Base-by-base conservation (phyloP, 495 filamentous ascomycete species). In the Neurospora tetrasperma region DNA sequence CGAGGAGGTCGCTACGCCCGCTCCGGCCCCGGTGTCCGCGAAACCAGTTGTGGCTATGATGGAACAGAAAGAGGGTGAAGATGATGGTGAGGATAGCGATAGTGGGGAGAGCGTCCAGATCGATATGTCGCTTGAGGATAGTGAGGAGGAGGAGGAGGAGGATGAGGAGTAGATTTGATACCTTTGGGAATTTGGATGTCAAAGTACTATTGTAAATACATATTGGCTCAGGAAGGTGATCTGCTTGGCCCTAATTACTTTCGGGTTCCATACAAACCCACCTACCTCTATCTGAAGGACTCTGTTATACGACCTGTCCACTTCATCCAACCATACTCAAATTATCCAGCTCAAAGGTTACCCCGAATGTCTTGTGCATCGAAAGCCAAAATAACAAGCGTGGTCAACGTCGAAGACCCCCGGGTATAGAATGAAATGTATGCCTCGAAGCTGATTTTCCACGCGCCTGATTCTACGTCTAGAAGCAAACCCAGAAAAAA, bases 1-100 rank as follows among this genome's bases (percentile, higher is more conserved):
- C 89, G 62, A 88, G 91, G 88, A 88, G 89, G 6, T 75, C 82
- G 69, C 20, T 66, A 73, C 42, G 71, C n/a, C 70, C 9, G 27
- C 69, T 12, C 7, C 42, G 12, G 23, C 18, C 27, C 40, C 69
- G 7, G 10, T 16, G 2, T 31, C 62, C 14, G 71, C 43, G 27
- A 69, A 44, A 39, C 44, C 43, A 20, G 12, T 41, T 27, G 39
- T 14, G 18, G 54, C 40, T 38, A 20, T 23, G 18, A 12, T 40
- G 39, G 69, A 72, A 44, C 73, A 73, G 1, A 75, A 73, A 1
- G 76, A 74, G 23, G 71, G 70, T 18, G 74, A 76, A 35, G 75
- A 81, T 40, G 78, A 80, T 14, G 70, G 74, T 27, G 76, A 81
- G 48, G 73, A 74, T 59, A 72, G 73, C 69, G 77, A 78, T 59